A percentile compares a stretch with the other conserved stretches of the same genome.
phyloP scores from a whole-genome alignment of 768 basidiomycete genomes.

The Coprinellus micaceus region DNA sequence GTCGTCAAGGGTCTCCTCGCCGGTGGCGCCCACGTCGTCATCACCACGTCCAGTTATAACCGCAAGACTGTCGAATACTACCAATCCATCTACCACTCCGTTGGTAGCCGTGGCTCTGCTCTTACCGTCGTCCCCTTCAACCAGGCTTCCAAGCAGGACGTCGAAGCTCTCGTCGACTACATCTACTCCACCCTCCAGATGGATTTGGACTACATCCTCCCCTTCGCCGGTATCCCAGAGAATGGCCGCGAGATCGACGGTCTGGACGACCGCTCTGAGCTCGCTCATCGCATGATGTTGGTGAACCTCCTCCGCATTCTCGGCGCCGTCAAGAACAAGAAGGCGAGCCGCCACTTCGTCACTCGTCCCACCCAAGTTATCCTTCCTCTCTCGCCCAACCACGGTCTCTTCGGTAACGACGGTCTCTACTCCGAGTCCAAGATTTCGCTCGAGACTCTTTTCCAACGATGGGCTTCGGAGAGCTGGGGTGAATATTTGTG shows the following conservation, averaged over 20 bases:
- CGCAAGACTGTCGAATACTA: slow-evolving; percentile 97
- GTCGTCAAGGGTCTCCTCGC: slow-evolving; percentile 95
- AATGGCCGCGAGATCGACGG: slow-evolving; percentile 98
- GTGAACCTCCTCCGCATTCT: slow-evolving; percentile 94
- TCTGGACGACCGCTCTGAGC: slow-evolving; percentile 94
- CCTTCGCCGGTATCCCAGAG: slow-evolving; percentile 97
- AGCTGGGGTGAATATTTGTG: slow-evolving; percentile 99
- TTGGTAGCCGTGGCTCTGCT: slow-evolving; percentile 93
- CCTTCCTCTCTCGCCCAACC: slow-evolving; percentile 95
- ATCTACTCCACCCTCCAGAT: slow-evolving; percentile 93
- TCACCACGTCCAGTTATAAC: slow-evolving; percentile 97
- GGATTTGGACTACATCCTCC: slow-evolving; percentile 97
- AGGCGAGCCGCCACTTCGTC: slow-evolving; percentile 93
- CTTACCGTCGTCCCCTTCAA: slow-evolving; percentile 99
- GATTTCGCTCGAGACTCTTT: slow-evolving; percentile 95
- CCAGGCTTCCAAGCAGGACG: slow-evolving; percentile 97
- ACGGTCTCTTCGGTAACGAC: slow-evolving; percentile 96
- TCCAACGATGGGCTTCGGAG: slow-evolving; percentile 97
- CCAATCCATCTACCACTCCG: slow-evolving; percentile 94
- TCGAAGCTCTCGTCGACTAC: slow-evolving; percentile 96
- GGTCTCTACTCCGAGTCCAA: slow-evolving; percentile 98
- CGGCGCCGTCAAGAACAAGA: slow-evolving; percentile 97
- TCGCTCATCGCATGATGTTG: slow-evolving; percentile 98
- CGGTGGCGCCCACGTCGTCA: slow-evolving; percentile 93
- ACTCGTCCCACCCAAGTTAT: slow-evolving; percentile 99